phyloP scores from a whole-genome alignment of 169 alveolate genomes.

The Eimeria praecox region DNA sequence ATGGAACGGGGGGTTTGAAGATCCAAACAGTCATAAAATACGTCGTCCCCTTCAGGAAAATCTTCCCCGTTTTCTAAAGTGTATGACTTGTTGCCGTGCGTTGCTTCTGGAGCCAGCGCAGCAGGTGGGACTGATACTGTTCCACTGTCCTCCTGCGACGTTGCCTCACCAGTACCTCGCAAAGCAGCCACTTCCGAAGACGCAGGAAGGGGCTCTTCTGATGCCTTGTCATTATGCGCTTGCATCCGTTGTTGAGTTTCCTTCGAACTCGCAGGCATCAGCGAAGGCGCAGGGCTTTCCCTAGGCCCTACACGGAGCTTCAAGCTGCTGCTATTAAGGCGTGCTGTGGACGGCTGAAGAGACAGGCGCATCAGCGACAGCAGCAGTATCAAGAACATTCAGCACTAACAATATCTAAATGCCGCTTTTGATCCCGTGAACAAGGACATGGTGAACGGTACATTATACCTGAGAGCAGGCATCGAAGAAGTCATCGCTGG shows the following conservation, averaged over 20 bases:
- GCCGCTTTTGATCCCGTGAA: not conserved
- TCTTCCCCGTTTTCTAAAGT: not conserved
- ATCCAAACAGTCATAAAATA: constrained; percentile 54
- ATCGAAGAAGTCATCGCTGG: constrained; percentile 53
- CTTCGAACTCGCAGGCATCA: not conserved
- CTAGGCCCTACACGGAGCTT: not conserved
- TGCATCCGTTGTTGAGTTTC: not conserved
- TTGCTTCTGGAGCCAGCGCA: not conserved
- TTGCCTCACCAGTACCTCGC: not conserved
- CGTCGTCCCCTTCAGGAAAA: not conserved
- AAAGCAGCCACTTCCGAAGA: not conserved
- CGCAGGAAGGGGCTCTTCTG: not conserved
- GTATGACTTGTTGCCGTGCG: not conserved
- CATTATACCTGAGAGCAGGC: constrained; percentile 56
- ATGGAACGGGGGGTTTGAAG: constrained; percentile 20
- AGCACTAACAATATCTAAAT: not conserved
- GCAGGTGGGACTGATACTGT: not conserved
- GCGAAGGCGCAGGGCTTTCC: not conserved
- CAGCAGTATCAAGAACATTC: not conserved
- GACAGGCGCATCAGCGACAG: not conserved
- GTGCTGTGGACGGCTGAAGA: constrained; percentile 69
- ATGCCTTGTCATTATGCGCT: not conserved
- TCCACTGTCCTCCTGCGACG: not conserved
- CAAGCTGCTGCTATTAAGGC: constrained; percentile 14
- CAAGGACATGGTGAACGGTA: not conserved